Base-by-base conservation (phyloP, 108 stramenopile species). In the Poteriospumella lacustris region DNA sequence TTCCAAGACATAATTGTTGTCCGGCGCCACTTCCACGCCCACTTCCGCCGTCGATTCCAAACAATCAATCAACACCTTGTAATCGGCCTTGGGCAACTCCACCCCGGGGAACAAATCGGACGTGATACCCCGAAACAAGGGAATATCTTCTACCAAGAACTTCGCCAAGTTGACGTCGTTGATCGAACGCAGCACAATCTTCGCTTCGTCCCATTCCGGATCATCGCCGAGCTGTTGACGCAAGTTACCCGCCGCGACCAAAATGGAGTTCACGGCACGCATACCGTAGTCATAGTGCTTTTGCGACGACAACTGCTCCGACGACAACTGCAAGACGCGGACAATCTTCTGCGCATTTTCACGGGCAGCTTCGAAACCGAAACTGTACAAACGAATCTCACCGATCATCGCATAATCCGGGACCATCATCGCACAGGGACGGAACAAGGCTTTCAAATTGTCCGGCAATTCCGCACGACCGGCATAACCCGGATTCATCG, bases 211-310 rank as follows among this genome's bases (percentile, higher is more conserved):
- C 89, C 89, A 89, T 24, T 29, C 40, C 1, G 87, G 87, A 43
- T 87, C 83, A 44, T 89, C 88, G 26, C 89, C 89, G 36, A 89
- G 85, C 68, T 80, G 43, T 52, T 88, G 86, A 0, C 89, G 79
- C 24, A 89, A 75, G 56, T 88, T 87, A n/a, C 89, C 89, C 15
- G 88, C 86, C 1, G 88, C 85, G 40, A 88, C 86, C 56, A 89
- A 83, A 58, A 89, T 89, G 44, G 89, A 89, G 68, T 88, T 88
- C 38, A 89, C 89, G 39, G 89, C 89, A 52, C 89, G 81, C 89
- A 89, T 89, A 39, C 89, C 89, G 79, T 89, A 89, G 83, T 89
- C 89, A 85, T 89, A 89, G 85, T 89, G 89, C 83, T 89, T 89
- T 68, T 89, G 89, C 24, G 81, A 82, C 24, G 88, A 88, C 28